Evolutionary conservation across 1,139 yeast species (phyloP).

Genomic region (Wickerhamiella pararugosa): DNA sequence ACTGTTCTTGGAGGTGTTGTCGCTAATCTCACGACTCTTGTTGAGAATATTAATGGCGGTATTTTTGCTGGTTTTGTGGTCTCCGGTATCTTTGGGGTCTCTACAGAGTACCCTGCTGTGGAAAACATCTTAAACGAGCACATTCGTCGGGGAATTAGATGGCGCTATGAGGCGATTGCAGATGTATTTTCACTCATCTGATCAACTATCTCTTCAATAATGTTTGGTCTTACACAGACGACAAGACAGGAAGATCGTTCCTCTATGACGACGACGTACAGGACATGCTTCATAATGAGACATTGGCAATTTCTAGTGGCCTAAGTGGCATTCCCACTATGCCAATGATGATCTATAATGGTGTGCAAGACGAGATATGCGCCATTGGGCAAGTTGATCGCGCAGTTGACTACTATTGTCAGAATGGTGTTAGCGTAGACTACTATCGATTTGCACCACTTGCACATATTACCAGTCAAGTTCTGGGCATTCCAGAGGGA

Average conservation of each 20-base stretch:
- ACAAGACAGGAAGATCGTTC: slow-evolving; percentile 2
- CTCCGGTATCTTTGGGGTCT: slow-evolving; percentile 18
- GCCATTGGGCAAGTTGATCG: slow-evolving; percentile 15
- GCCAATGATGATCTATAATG: slow-evolving; percentile 20
- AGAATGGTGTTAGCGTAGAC: slow-evolving; percentile 12
- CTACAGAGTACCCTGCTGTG: slow-evolving; percentile 19
- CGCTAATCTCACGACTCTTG: slow-evolving; percentile 16
- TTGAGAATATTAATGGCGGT: slow-evolving; percentile 10
- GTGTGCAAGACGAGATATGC: slow-evolving; percentile 18
- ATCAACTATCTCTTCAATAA: background rate
- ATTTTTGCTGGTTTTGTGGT: slow-evolving; percentile 12
- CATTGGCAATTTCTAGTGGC: background rate
- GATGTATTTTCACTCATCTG: background rate
- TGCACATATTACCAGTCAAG: background rate
- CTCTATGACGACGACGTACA: slow-evolving; percentile 1
- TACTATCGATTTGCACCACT: background rate
- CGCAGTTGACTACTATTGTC: slow-evolving; percentile 17
- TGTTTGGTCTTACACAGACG: slow-evolving; percentile 2
- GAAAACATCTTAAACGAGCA: slow-evolving; percentile 11
- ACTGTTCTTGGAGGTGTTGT: slow-evolving; percentile 20
- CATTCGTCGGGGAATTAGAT: slow-evolving; percentile 14
- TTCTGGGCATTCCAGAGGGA: background rate
- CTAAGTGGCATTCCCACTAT: slow-evolving; percentile 11
- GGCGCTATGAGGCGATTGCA: background rate
- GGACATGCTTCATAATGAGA: slow-evolving; percentile 3